Evolutionary conservation across 1,284 basidiomycete species (phyloP).

Genomic region (Blastosporella zonata): DNA sequence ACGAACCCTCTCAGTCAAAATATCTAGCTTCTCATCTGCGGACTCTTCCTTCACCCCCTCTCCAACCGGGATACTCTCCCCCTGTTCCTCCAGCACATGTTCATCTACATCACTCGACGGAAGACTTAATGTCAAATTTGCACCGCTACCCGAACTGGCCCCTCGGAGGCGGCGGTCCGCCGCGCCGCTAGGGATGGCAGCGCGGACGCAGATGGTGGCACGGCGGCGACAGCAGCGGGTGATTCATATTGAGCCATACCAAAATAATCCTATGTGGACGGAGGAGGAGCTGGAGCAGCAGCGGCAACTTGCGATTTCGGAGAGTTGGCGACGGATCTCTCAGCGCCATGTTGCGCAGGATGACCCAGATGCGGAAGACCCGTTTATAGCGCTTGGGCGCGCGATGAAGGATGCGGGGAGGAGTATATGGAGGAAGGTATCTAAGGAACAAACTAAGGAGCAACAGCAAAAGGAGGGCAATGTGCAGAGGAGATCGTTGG

Average conservation of each 20-base stretch:
- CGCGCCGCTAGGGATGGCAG: constrained; percentile 62
- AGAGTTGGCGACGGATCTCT: constrained; percentile 7
- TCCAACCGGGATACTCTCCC: constrained; percentile 19
- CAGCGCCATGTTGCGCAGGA: constrained; percentile 14
- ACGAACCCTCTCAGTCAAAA: constrained; percentile 16
- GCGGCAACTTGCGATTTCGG: constrained; percentile 13
- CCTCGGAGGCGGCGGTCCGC: constrained; percentile 52
- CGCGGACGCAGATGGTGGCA: constrained; percentile 49
- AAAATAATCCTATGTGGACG: constrained; percentile 32
- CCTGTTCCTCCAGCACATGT: constrained; percentile 12
- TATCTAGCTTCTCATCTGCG: constrained; percentile 14
- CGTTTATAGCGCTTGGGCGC: constrained; percentile 43
- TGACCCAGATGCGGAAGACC: constrained; percentile 34
- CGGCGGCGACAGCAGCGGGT: constrained; percentile 27
- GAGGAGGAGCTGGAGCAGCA: constrained; percentile 34
- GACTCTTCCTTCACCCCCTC: constrained; percentile 20
- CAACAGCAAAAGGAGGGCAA: constrained; percentile 18
- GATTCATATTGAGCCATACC: constrained; percentile 9
- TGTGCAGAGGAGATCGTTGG: constrained; percentile 13
- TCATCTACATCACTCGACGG: constrained; percentile 25
- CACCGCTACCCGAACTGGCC: constrained; percentile 58
- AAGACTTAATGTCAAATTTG: constrained; percentile 51
- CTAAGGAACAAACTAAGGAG: constrained; percentile 6
- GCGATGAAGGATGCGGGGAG: constrained; percentile 44
- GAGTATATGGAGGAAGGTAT: constrained; percentile 40